Evolutionary conservation across 148 eudicot species (phyloP).

Genomic region (Simmondsia chinensis): DNA sequence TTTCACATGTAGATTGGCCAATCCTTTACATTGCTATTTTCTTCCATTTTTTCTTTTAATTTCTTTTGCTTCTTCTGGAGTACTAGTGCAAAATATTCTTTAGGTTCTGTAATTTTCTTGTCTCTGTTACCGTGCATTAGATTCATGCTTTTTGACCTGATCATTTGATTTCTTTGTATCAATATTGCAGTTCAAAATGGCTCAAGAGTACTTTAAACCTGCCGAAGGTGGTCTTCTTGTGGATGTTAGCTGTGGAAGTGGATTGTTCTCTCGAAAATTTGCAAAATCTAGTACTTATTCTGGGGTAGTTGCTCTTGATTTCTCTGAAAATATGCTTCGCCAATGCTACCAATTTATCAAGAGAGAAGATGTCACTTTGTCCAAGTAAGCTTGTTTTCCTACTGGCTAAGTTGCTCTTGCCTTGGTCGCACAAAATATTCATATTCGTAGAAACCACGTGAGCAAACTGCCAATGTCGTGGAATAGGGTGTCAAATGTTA

Average conservation of each 20-base stretch:
- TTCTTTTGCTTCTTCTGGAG: too few species aligned
- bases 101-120: not conserved
- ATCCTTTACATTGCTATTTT: too few species aligned
- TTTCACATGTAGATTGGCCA: too few species aligned
- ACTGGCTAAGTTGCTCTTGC: not conserved
- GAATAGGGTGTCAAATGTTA: too few species aligned
- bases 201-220: constrained; percentile 87
- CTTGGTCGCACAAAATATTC: too few species aligned
- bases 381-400: constrained; percentile 36
- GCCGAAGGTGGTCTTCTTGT: constrained; percentile 83
- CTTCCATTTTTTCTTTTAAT: too few species aligned
- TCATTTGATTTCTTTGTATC: constrained; percentile 5
- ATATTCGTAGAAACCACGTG: too few species aligned
- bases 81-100: not conserved
- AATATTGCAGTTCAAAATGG: constrained; percentile 76
- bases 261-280: constrained; percentile 86
- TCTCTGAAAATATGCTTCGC: constrained; percentile 96
- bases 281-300: constrained; percentile 70
- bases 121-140: not conserved
- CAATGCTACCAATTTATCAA: constrained; percentile 84
- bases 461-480: too few species aligned
- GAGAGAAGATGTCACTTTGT: constrained; percentile 45
- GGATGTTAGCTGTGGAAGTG: constrained; percentile 97
- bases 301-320: constrained; percentile 83
- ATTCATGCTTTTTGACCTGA: not conserved